Percentiles rank a stretch among this genome's conserved stretches.
These are phyloP conservation scores for Metschnikowia sp. DNA, from an alignment of 805 yeast genomes.

Conservation along the genomic window DNA sequence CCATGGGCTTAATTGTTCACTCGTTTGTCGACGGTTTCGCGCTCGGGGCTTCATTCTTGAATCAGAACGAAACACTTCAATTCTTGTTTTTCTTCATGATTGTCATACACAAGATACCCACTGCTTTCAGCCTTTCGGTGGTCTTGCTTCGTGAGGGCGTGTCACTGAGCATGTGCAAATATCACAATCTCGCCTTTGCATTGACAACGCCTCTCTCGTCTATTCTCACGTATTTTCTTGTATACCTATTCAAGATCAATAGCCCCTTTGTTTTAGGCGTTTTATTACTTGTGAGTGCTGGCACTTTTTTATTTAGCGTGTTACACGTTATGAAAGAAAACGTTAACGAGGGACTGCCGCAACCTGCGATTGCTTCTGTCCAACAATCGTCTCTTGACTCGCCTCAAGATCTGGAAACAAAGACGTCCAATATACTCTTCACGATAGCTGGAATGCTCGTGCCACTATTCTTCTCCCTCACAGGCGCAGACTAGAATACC, in stretches of 20 bases:
- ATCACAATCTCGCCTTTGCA: slow-evolving; percentile 54
- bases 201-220: slow-evolving; percentile 56
- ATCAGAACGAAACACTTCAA: slow-evolving; percentile 36
- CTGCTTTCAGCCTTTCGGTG: slow-evolving; percentile 64
- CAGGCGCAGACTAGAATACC: slow-evolving; percentile 7
- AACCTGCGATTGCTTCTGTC: slow-evolving; percentile 8
- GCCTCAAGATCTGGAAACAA: background rate
- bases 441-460: slow-evolving; percentile 13
- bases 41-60: slow-evolving; percentile 55
- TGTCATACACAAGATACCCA: slow-evolving; percentile 70
- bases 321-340: slow-evolving; percentile 54
- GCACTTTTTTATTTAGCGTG: slow-evolving; percentile 71
- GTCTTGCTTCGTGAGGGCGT: slow-evolving; percentile 44
- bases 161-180: slow-evolving; percentile 27
- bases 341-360: background rate
- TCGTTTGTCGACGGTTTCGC: slow-evolving; percentile 73
- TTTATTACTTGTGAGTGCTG: slow-evolving; percentile 63
- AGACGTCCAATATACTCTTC: background rate
- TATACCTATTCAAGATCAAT: slow-evolving; percentile 27
- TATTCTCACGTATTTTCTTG: slow-evolving; percentile 42
- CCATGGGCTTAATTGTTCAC: slow-evolving; percentile 64
- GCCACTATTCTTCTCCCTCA: slow-evolving; percentile 14
- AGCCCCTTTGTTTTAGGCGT: slow-evolving; percentile 46
- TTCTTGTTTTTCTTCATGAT: slow-evolving; percentile 56
- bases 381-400: slow-evolving; percentile 9